Conservation (phyloP, 176 grass and related monocot species). For the Aegilops sharonensis region DNA sequence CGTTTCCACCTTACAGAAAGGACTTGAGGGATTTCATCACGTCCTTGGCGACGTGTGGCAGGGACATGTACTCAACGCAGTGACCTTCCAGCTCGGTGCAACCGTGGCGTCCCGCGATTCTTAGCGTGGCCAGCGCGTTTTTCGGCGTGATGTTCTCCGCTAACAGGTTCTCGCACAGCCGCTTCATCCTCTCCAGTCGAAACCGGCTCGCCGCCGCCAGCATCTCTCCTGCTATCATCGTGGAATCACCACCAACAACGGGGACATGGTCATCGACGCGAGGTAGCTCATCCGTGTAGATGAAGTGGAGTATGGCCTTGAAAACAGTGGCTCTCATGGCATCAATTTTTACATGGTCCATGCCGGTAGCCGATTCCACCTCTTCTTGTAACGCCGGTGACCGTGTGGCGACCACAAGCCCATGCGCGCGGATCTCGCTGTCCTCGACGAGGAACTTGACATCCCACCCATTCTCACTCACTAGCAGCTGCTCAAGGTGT, state of each 20-base stretch:
- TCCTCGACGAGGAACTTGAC: background rate
- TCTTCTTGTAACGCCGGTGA: background rate
- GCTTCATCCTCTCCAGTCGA: background rate
- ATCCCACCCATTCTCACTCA: background rate
- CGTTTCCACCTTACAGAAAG: background rate
- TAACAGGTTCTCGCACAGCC: conserved; percentile 19
- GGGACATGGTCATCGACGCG: background rate
- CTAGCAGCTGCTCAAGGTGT: conserved; percentile 7
- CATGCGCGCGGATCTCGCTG: background rate
- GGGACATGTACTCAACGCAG: background rate
- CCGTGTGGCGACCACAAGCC: background rate
- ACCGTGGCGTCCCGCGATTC: background rate
- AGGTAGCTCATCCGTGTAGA: conserved; percentile 7
- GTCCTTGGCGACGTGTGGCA: background rate
- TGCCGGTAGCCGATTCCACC: background rate
- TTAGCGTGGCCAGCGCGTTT: background rate
- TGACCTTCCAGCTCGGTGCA: background rate
- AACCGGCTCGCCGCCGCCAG: no score
- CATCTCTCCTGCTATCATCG: background rate
- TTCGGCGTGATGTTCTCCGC: background rate
- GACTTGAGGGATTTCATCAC: background rate
- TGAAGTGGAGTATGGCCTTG: conserved; percentile 19
- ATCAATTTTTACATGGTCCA: background rate
- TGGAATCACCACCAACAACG: background rate
- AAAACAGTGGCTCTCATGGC: background rate